A percentile compares a stretch with the other conserved stretches of the same genome.
phyloP scores from a whole-genome alignment of 164 flowering plant species.

The Akebia trifoliata region DNA sequence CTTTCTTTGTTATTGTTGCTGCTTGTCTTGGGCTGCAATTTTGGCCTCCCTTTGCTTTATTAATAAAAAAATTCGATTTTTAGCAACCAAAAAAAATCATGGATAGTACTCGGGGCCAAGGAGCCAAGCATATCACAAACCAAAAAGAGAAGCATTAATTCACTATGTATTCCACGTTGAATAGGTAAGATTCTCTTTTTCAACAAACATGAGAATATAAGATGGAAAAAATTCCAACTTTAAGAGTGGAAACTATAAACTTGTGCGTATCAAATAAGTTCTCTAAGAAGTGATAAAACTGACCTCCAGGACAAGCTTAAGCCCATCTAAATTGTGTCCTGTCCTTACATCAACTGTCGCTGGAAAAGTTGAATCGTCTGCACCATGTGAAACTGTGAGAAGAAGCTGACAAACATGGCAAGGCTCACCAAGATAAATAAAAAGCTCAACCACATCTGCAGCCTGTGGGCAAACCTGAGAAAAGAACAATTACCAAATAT shows the following conservation, averaged over 20 bases:
- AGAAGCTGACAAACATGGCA: conserved; percentile 98
- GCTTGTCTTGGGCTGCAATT: too few relatives aligned
- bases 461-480: conserved; percentile 81
- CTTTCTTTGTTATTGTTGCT: too few relatives aligned
- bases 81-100: too few relatives aligned
- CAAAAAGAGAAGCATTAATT: background rate
- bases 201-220: background rate
- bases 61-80: too few relatives aligned
- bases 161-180: background rate
- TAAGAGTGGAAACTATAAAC: background rate
- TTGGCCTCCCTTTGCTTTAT: too few relatives aligned
- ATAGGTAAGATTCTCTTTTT: background rate
- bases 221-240: background rate
- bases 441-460: conserved; percentile 85
- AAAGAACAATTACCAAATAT: too few relatives aligned
- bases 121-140: background rate
- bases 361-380: conserved; percentile 92
- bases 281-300: conserved; percentile 18
- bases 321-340: conserved; percentile 72
- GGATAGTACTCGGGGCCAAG: too few relatives aligned
- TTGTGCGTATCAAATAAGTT: background rate
- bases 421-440: conserved; percentile 88
- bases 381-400: conserved; percentile 89
- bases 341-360: conserved; percentile 84
- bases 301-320: conserved; percentile 92